phyloP scores from a whole-genome alignment of 139 green algal genomes.

The Desmodesmus armatus region DNA sequence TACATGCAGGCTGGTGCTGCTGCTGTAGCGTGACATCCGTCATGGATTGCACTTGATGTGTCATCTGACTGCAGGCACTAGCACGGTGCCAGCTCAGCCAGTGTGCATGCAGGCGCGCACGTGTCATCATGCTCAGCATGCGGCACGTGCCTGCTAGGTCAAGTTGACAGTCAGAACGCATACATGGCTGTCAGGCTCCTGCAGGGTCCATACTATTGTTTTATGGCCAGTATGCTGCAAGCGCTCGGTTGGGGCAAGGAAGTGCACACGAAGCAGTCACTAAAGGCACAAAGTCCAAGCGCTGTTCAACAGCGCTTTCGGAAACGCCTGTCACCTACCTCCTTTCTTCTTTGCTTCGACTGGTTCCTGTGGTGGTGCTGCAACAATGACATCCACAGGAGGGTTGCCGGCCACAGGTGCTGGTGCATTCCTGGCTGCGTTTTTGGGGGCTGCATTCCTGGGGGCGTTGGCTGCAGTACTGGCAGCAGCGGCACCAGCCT shows the following conservation, averaged over 20 bases:
- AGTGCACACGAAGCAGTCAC: neutral
- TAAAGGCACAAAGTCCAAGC: no score
- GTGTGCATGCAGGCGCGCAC: no score
- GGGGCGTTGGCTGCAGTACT: neutral
- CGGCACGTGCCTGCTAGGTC: no score
- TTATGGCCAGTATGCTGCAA: neutral
- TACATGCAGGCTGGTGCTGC: neutral
- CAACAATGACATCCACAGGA: neutral
- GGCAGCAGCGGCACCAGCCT: neutral
- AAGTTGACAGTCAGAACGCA: neutral
- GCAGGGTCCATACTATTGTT: neutral
- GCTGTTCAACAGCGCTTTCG: neutral
- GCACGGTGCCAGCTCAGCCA: no score
- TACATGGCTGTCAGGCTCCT: neutral
- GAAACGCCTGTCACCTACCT: neutral
- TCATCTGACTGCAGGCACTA: no score
- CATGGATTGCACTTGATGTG: no score
- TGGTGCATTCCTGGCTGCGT: neutral
- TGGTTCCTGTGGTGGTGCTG: neutral
- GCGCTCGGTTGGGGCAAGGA: neutral
- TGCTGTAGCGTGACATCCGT: no score
- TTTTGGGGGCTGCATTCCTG: neutral
- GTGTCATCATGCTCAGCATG: no score
- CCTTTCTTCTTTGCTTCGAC: neutral
- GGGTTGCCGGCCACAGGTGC: neutral